Percentiles rank a stretch among this genome's conserved stretches.
These are phyloP conservation scores for Rhodotorula sp. DNA, from an alignment of 1,284 basidiomycete species.

Conservation along the genomic window DNA sequence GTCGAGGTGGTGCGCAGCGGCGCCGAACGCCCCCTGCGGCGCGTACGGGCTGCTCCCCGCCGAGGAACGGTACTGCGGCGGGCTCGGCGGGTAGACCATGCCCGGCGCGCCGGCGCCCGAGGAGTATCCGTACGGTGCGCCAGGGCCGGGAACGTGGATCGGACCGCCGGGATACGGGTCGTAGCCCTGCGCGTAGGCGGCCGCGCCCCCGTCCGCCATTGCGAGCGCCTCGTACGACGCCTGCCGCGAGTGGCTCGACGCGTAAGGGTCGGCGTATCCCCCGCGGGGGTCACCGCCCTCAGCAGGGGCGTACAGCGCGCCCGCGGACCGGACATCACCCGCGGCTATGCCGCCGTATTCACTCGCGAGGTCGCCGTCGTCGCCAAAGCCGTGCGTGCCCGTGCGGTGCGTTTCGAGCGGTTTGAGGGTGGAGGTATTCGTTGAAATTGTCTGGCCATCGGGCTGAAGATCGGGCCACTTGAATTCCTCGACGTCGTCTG, in stretches of 20 bases:
- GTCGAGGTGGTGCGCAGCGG: neutral
- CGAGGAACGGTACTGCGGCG: conserved; percentile 16
- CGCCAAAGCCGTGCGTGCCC: conserved; percentile 40
- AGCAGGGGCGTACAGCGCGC: neutral
- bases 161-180: conserved; percentile 22
- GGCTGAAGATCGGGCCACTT: conserved; percentile 46
- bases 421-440: conserved; percentile 41
- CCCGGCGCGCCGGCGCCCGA: neutral
- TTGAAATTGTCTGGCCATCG: conserved; percentile 37
- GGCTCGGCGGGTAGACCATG: conserved; percentile 23
- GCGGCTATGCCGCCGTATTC: conserved; percentile 4
- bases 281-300: neutral
- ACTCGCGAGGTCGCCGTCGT: conserved; percentile 37
- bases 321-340: conserved; percentile 13
- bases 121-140: too few relatives aligned
- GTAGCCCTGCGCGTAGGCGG: conserved; percentile 5
- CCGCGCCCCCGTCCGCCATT: conserved; percentile 19
- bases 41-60: neutral
- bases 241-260: conserved; percentile 6
- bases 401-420: conserved; percentile 45
- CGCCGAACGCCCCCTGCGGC: neutral
- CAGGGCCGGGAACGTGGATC: neutral
- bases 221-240: conserved; percentile 37
- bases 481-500: conserved; percentile 37
- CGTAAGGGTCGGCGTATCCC: conserved; percentile 7